Evolutionary conservation across 192 early-diverging fungal genomes (phyloP), one percentile per base, ranked within the genome.

Genomic region (Coemansia sp.): DNA sequence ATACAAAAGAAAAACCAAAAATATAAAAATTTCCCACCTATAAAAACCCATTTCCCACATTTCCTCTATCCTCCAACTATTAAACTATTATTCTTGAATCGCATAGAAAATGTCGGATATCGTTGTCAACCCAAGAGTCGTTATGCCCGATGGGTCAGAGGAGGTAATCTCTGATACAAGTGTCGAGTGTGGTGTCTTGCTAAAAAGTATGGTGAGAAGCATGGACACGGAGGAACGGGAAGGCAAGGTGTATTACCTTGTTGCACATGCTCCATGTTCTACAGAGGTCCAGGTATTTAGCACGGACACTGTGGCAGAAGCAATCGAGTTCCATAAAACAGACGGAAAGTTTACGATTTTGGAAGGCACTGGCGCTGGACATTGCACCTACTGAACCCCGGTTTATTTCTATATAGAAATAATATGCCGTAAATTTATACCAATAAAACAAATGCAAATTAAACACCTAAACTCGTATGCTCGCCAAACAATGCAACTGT

Each of bases 401-500:
- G 21, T 21, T 21, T 21, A 21, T 21, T 21, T 21, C 21, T 21
- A 21, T 21, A 21, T 21, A 1, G 21, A 21, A 21, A 21, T 21
- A 21, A 21, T 21, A 21, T 21, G 21, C 21, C 21, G 21, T 21
- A 21, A 21, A 21, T n/a, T 49, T 19, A 49, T 19, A 49, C n/a
- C 5, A 49, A 49, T 49, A 19, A 21, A 51, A 51, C 19, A 51
- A 52, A 52, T 52, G 50, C 50, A 52, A 52, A 22, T 52, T 52
- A 11, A 3, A 52, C 15, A 8, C 32, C 4, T 5, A 5, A 3
- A 52, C 15, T 35, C 32, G 27, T 5, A 5, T 35, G 32, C 8
- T 47, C 19, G 64, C 77, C 17, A 74, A 39, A 25, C 77, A 80
- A 32, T 80, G 77, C 53, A 80, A 48, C 64, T 79, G 76, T 14